Evolutionary conservation across 257 asterid species (phyloP), one percentile per base, ranked within the genome.

Genomic region (Schizonepeta tenuifolia): DNA sequence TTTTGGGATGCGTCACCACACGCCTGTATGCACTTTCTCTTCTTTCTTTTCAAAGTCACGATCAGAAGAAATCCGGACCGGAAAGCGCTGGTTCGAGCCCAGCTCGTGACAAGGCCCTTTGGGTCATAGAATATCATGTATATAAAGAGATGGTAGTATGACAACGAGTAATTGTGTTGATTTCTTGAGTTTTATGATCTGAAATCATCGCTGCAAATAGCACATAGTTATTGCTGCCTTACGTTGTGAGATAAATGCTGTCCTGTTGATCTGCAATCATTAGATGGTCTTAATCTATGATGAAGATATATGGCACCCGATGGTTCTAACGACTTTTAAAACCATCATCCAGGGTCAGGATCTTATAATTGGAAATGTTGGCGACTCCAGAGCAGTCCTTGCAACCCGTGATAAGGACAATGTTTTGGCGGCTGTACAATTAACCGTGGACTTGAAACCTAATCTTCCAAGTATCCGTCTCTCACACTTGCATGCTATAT

Each of bases 371-470:
- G 98, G 97, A 70, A 95, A 95, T 72, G 89, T 95, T 46, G 99
- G 99, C 0, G 99, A 95, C 84, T 95, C 99, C 3, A 84, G 99
- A 79, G 99, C 98, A 13, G 91, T 95, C 44, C 76, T 95, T 84
- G 99, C 96, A 57, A 90, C 98, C 35, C 84, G 94, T 68, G 92
- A 90, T 67, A 83, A 78, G 61, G 96, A 87, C 71, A 81, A 88
- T 80, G 77, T 83, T 57, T 86, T 95, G 88, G 78, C 51, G 71
- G 93, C 99, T 70, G 83, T 88, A 57, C 99, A 95, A 82, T 74
- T 95, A 87, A 95, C 99, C 5, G 94, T 92, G n/a, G 99, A 95
- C 84, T 84, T 95, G 89, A 95, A 95, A 69, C 99, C 99, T 63
- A 95, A 95, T 90, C 98, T 95, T 85, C 99, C 99, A 83, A 84